Percentiles rank a stretch among this genome's conserved stretches.
Conservation (phyloP, 192 early-diverging fungal species). For the Lobosporangium transversale region DNA sequence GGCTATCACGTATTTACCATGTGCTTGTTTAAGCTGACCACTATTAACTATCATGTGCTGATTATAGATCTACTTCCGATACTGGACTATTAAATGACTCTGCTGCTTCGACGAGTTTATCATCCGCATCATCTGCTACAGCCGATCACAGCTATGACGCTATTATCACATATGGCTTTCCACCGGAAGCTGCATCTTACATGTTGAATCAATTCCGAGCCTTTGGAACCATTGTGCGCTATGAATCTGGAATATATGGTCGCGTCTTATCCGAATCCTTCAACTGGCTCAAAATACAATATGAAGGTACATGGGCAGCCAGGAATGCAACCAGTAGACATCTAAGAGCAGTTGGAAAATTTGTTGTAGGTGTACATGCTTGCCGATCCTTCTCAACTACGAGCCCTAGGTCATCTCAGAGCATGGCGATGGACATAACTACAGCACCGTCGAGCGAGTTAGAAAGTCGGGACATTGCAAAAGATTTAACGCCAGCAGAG, state of each 20-base stretch:
- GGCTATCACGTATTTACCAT: neutral
- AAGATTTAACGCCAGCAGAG: conserved; percentile 14
- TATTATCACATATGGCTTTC: conserved; percentile 46
- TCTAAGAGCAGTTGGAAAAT: conserved; percentile 26
- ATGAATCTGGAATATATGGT: conserved; percentile 31
- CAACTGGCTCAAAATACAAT: conserved; percentile 47
- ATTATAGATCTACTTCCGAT: neutral
- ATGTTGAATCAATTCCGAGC: conserved; percentile 36
- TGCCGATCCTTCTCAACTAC: conserved; percentile 10
- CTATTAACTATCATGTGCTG: too few relatives aligned
- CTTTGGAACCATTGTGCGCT: conserved; percentile 29
- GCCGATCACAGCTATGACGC: conserved; percentile 8
- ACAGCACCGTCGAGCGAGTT: neutral
- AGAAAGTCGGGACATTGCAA: neutral
- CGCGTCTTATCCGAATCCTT: conserved; percentile 16
- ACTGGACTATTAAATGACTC: too few relatives aligned
- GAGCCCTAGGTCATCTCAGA: neutral
- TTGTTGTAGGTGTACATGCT: conserved; percentile 32
- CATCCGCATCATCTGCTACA: too few relatives aligned
- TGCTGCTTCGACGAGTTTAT: too few relatives aligned
- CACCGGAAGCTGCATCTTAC: conserved; percentile 28
- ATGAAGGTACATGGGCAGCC: conserved; percentile 25
- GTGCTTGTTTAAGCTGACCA: too few relatives aligned
- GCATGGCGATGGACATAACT: conserved; percentile 25
- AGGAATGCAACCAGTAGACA: conserved; percentile 25